These are phyloP conservation scores for Dimocarpus longan DNA, from an alignment of 345 rosid species.

Conservation along the genomic window DNA sequence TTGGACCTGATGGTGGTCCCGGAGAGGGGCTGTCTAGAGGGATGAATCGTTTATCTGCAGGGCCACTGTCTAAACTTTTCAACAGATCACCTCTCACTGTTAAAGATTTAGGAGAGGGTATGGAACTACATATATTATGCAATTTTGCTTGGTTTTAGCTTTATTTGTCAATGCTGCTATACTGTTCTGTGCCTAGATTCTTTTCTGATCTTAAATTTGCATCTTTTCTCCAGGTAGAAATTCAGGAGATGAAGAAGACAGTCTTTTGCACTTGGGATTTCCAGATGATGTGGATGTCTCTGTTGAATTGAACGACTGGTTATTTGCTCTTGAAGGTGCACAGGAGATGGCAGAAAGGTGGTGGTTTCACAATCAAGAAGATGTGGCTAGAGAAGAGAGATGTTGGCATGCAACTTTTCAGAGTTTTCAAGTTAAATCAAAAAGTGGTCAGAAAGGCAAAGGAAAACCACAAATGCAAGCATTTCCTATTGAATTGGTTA, in stretches of 20 bases:
- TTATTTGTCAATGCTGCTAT: neutral
- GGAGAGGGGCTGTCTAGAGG: conserved; percentile 86
- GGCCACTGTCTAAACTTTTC: conserved; percentile 86
- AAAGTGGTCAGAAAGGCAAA: conserved; percentile 47
- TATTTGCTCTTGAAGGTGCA: conserved; percentile 93
- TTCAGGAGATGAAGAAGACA: conserved; percentile 48
- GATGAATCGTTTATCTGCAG: conserved; percentile 70
- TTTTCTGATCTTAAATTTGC: conserved; percentile 22
- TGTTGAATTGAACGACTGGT: conserved; percentile 85
- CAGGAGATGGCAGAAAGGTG: conserved; percentile 67
- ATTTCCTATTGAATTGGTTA: conserved; percentile 74
- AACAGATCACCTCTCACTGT: conserved; percentile 56
- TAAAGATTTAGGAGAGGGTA: conserved; percentile 54
- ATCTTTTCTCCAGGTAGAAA: conserved; percentile 43
- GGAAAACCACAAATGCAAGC: conserved; percentile 40
- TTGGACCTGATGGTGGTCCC: conserved; percentile 94
- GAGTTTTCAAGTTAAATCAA: conserved; percentile 50
- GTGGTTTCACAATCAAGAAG: conserved; percentile 47
- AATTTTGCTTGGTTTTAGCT: neutral
- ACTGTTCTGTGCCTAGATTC: conserved; percentile 13
- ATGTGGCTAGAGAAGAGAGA: conserved; percentile 68
- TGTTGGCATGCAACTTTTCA: conserved; percentile 89
- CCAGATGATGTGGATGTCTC: conserved; percentile 90
- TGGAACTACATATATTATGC: conserved; percentile 7
- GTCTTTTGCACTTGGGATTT: conserved; percentile 55